phyloP scores from a whole-genome alignment of 2,329 filamentous ascomycete species.

The Elsinoe australis region DNA sequence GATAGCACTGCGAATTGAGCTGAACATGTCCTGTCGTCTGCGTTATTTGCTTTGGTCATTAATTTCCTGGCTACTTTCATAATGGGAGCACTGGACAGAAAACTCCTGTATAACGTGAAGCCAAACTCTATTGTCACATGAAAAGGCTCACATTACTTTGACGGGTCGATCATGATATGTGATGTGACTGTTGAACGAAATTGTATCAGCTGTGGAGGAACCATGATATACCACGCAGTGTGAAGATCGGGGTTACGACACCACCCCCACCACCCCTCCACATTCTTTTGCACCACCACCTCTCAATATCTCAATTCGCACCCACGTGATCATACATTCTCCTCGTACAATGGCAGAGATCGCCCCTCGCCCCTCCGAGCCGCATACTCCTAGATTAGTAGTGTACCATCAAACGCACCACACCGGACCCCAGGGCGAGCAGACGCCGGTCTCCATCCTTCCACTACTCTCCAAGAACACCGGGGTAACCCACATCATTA shows the following conservation, averaged over 20 bases:
- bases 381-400: constrained; percentile 39
- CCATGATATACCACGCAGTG: too few species aligned
- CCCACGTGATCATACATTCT: too few species aligned
- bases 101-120: too few species aligned
- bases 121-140: too few species aligned
- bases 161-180: too few species aligned
- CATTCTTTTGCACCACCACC: constrained; percentile 6
- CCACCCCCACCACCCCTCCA: constrained; percentile 1
- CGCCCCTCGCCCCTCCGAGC: constrained; percentile 23
- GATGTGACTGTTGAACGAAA: too few species aligned
- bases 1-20: constrained; percentile 1
- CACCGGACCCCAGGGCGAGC: constrained; percentile 35
- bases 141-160: too few species aligned
- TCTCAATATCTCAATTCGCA: too few species aligned
- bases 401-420: constrained; percentile 61
- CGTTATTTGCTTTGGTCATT: not conserved
- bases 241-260: not conserved
- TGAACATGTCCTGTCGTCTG: not conserved
- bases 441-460: constrained; percentile 53
- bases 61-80: too few species aligned
- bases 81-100: too few species aligned
- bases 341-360: constrained; percentile 10
- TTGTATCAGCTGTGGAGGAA: too few species aligned
- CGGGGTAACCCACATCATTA: constrained; percentile 70
- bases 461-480: constrained; percentile 54